A percentile compares a stretch with the other conserved stretches of the same genome.
These are phyloP conservation scores for Tetrahymena elliotti DNA, from an alignment of 73 alveolate species.

Conservation along the genomic window DNA sequence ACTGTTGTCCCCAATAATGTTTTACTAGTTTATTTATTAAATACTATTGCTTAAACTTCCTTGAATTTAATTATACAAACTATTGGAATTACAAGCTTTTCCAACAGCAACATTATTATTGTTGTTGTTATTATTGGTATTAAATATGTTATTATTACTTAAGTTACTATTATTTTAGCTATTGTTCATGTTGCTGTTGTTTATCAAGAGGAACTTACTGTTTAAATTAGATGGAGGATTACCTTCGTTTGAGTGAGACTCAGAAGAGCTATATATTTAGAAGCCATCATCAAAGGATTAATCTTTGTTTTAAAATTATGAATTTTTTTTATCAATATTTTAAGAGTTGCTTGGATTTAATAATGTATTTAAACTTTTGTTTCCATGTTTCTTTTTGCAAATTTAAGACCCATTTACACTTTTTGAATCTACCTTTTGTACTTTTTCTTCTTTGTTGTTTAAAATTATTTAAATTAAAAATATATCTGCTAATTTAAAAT, in stretches of 20 bases:
- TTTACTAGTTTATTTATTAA: not conserved
- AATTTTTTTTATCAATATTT: not conserved
- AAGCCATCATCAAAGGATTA: not conserved
- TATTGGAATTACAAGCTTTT: not conserved
- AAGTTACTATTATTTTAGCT: not conserved
- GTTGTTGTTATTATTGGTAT: not conserved
- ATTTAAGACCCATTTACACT: not conserved
- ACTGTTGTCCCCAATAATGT: not conserved
- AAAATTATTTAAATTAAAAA: not conserved
- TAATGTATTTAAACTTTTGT: not conserved
- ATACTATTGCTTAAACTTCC: not conserved
- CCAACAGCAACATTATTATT: not conserved
- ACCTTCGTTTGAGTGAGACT: not conserved
- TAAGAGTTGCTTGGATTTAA: not conserved
- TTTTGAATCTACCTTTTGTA: not conserved
- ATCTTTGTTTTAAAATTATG: not conserved
- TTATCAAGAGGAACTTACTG: not conserved
- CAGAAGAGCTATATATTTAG: not conserved
- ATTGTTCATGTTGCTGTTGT: not conserved
- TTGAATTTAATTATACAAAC: not conserved
- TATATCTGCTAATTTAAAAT: not conserved
- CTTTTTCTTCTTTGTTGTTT: not conserved
- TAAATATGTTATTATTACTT: not conserved
- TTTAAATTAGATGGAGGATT: not conserved
- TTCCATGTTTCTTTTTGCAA: not conserved